Evolutionary conservation across 768 basidiomycete species (phyloP).

Genomic region (Termitomyces sp.): DNA sequence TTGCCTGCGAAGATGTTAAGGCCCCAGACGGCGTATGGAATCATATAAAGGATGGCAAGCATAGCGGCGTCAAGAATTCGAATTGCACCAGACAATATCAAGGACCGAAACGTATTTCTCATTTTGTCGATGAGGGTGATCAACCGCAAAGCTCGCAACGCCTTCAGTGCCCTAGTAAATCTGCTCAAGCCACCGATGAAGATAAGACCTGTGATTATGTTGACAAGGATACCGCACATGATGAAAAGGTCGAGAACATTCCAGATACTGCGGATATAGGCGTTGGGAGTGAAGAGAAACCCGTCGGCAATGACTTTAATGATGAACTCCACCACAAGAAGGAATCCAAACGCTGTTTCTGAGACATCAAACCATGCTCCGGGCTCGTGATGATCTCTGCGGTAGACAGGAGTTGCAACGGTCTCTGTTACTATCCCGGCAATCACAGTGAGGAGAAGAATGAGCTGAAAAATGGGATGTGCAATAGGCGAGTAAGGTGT

Average conservation of each 20-base stretch:
- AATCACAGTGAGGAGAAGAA: slow-evolving; percentile 71
- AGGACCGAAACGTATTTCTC: slow-evolving; percentile 79
- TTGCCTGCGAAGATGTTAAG: slow-evolving; percentile 87
- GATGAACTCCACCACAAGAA: slow-evolving; percentile 74
- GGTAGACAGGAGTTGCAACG: slow-evolving; percentile 81
- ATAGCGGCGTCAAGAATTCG: slow-evolving; percentile 88
- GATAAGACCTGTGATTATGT: slow-evolving; percentile 64
- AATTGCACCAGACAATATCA: slow-evolving; percentile 80
- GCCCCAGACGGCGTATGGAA: slow-evolving; percentile 92
- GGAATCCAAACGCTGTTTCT: slow-evolving; percentile 66
- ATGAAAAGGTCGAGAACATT: slow-evolving; percentile 88
- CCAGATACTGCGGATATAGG: slow-evolving; percentile 89
- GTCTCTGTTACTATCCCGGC: slow-evolving; percentile 79
- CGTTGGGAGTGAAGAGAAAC: slow-evolving; percentile 85
- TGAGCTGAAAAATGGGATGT: slow-evolving; percentile 68
- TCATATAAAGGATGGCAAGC: slow-evolving; percentile 87
- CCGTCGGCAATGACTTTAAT: slow-evolving; percentile 94
- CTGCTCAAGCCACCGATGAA: slow-evolving; percentile 77
- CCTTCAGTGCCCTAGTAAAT: slow-evolving; percentile 82
- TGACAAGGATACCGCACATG: slow-evolving; percentile 71
- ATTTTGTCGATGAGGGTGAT: slow-evolving; percentile 87
- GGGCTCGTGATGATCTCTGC: slow-evolving; percentile 56
- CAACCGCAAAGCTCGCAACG: slow-evolving; percentile 80
- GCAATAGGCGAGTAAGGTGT: slow-evolving; percentile 55
- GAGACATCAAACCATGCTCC: slow-evolving; percentile 86